Base-by-base conservation (phyloP, 2,329 filamentous ascomycete species). In the Fusarium paranaense region DNA sequence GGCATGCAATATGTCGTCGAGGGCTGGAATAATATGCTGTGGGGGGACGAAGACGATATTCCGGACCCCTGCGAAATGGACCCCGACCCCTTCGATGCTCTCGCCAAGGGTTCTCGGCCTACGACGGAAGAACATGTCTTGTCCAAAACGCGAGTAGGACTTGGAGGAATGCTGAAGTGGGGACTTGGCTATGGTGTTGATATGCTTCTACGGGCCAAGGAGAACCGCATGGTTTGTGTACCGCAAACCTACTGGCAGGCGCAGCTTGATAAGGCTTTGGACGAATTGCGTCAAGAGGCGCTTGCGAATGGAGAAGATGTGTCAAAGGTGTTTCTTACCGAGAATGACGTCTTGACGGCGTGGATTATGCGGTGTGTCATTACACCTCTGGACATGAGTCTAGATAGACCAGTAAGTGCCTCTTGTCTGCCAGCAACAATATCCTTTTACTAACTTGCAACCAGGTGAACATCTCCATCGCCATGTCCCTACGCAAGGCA, bases 151-250 rank as follows among this genome's bases (percentile, higher is more conserved):
- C 54, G 25, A 11, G 64, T 45, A 6, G 62, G 71, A 0, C 3
- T 70, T 0, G 63, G 63, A 0, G 50, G 62, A 0, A 57, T 64
- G 45, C 18, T 68, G 7, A 57, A 62, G 37, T 70, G 68, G 68
- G 68, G 60, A 11, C 40, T 64, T 3, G 64, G 60, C 0, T 74
- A 73, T 52, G 70, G 62, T 4, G 61, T 70, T 0, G 71, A 27
- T 54, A 73, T 33, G 61, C 40, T 35, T 1, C 1, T 72, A 0
- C 42, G 69, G 4, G 63, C 59, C 0, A 70, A 72, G 2, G 71
- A 73, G 20, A 63, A 66, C 1, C 57, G 71, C 0, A 72, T 72
- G 66, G 60, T 73, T 1, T 73, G 66, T 9, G 60, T 73, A n/a
- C 71, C 71, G 0, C 37, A 64, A 3, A 42, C 68, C 0, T 70